Evolutionary conservation across 371 early-diverging fungal species (phyloP).

Genomic region (Mucor lusitanicus): DNA sequence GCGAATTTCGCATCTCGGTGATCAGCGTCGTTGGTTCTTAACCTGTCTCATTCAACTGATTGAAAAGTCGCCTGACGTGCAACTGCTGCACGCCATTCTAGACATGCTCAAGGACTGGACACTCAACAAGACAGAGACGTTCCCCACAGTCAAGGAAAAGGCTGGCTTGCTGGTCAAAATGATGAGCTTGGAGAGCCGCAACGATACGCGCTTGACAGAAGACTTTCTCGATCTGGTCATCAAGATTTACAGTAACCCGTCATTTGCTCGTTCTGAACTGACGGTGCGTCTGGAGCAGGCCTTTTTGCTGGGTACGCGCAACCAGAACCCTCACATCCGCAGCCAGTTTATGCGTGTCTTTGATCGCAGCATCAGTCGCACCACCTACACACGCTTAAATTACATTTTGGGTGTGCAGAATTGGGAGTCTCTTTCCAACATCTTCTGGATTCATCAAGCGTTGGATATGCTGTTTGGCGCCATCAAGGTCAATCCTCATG

Average conservation of each 20-base stretch:
- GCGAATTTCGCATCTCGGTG: slow-evolving; percentile 81
- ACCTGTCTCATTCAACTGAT: slow-evolving; percentile 81
- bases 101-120: slow-evolving; percentile 90
- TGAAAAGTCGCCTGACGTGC: slow-evolving; percentile 77
- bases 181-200: slow-evolving; percentile 78
- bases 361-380: slow-evolving; percentile 72
- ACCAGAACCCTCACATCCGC: slow-evolving; percentile 77
- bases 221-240: slow-evolving; percentile 87
- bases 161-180: slow-evolving; percentile 87
- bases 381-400: slow-evolving; percentile 73
- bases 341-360: slow-evolving; percentile 81
- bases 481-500: slow-evolving; percentile 42
- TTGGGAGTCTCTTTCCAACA: slow-evolving; percentile 87
- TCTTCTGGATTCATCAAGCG: slow-evolving; percentile 94
- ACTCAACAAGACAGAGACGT: slow-evolving; percentile 70
- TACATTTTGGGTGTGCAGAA: slow-evolving; percentile 94
- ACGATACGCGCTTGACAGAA: slow-evolving; percentile 69
- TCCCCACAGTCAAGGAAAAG: slow-evolving; percentile 97
- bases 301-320: slow-evolving; percentile 87
- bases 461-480: slow-evolving; percentile 84
- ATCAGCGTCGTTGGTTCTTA: slow-evolving; percentile 85
- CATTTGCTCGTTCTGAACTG: slow-evolving; percentile 85
- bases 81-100: slow-evolving; percentile 74
- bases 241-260: slow-evolving; percentile 79
- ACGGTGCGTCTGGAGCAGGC: slow-evolving; percentile 92